Evolutionary conservation across 1,284 basidiomycete genomes (phyloP), one percentile per base, ranked within the genome.

Genomic region (Coniophora puteana): DNA sequence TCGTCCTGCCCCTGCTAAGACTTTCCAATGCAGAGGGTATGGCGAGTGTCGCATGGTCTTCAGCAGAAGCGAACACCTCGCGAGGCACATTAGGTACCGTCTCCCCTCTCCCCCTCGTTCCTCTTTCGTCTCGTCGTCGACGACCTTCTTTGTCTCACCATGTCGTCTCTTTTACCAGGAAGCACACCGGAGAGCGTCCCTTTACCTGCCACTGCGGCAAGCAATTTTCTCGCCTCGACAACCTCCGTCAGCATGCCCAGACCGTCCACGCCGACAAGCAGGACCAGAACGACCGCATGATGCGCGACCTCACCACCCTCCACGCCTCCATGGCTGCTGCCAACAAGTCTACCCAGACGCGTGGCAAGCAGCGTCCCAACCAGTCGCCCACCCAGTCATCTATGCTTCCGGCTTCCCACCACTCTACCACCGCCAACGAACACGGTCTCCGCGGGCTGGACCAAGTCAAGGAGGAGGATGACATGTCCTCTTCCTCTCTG

Each of bases 41-140:
- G 93, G 92, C 49, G 91, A 94, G 42, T 97, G 94, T 67, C 78
- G 87, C 50, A 97, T 97, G 91, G 91, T 93, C 44, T 97, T 98
- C 63, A 91, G 87, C 41, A 74, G 94, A 61, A 91, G 87, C 62
- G 94, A 97, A 65, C 94, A 97, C 68, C 72, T 98, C 4, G 93
- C 94, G 45, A 78, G 94, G 53, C 94, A 98, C 71, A 91, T 97
- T 57, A 75, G 93, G 91, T 92, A 59, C 50, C 49, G 45, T 51
- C 54, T 49, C 49, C 51, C 51, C 41, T 41, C 22, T 39, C 43
- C 37, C 43, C 43, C 40, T 43, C 42, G 43, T 40, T 33, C 35
- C 24, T 49, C 45, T 38, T 41, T 50, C 44, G 49, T 16, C n/a
- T n/a, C n/a, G n/a, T n/a, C n/a, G n/a, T n/a, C n/a, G n/a, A n/a